Evolutionary conservation across 352 stramenopile genomes (phyloP), one percentile per base, ranked within the genome.

Genomic region (Phytophthora colocasiae): DNA sequence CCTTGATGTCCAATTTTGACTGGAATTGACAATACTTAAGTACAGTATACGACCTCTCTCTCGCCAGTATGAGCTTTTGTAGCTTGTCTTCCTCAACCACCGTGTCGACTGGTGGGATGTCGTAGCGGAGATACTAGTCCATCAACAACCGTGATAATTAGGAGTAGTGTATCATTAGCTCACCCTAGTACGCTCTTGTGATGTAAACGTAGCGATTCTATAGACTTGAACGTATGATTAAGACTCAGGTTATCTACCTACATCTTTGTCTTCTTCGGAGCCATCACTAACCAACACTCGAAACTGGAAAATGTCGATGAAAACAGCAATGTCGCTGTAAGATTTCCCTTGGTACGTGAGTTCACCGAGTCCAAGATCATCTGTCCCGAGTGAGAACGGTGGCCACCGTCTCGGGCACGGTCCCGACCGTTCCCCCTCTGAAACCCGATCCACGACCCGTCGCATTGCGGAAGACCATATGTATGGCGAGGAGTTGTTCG

Each of bases 161-260:
- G n/a, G n/a, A n/a, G n/a, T n/a, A n/a, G n/a, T n/a, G n/a, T n/a
- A n/a, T n/a, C n/a, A n/a, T n/a, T n/a, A n/a, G n/a, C 76, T 58
- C 64, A 92, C 85, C 22, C 80, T 71, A 8, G 71, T 84, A 14
- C 83, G 80, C 58, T 93, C 85, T 6, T n/a, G 85, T 93, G 63
- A 93, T 92, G 64, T 88, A 91, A 46, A 93, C 83, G 63, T 89
- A 77, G 1, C 81, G 79, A 52, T 80, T 85, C 81, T 90, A 55
- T 36, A 36, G 29, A 8, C 31, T 12, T 10, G 6, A 32, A 32
- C 6, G 10, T 9, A 36, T 12, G 31, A 36, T 14, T 4, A 36
- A 36, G 31, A 36, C 9, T 12, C 9, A 10, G 31, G 11, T 31
- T 31, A 31, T 8, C 12, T n/a, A 47, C 62, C 17, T 65, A 75